These are phyloP conservation scores for Polyporus arcularius DNA, from an alignment of 768 basidiomycete species.

Conservation along the genomic window DNA sequence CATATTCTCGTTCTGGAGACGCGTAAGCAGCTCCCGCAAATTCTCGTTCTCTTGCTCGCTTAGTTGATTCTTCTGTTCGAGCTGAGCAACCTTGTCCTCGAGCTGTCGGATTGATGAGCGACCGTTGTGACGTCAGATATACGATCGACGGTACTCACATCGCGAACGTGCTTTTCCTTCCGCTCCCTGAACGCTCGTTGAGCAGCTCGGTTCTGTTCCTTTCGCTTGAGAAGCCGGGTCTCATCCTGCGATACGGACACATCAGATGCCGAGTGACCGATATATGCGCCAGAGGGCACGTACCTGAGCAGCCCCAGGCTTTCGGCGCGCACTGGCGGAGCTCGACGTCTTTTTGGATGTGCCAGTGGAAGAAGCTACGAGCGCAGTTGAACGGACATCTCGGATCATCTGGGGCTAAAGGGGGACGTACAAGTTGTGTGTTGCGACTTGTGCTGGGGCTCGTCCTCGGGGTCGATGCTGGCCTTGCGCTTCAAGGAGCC, in stretches of 20 bases:
- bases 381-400: slow-evolving; percentile 6
- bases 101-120: slow-evolving; percentile 47
- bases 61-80: slow-evolving; percentile 79
- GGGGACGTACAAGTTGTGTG: slow-evolving; percentile 52
- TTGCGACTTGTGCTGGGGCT: slow-evolving; percentile 65
- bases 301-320: slow-evolving; percentile 27
- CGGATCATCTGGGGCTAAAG: not conserved
- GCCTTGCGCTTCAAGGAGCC: slow-evolving; percentile 79
- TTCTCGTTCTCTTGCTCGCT: slow-evolving; percentile 84
- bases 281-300: not conserved
- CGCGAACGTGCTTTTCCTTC: slow-evolving; percentile 96
- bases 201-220: slow-evolving; percentile 96
- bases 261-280: not conserved
- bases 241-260: slow-evolving; percentile 54
- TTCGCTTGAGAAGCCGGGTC: slow-evolving; percentile 77
- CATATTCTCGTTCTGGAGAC: slow-evolving; percentile 87
- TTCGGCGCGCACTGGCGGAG: slow-evolving; percentile 21
- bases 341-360: slow-evolving; percentile 13
- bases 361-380: slow-evolving; percentile 1
- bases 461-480: slow-evolving; percentile 61
- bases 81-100: slow-evolving; percentile 86
- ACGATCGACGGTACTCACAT: slow-evolving; percentile 55
- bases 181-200: slow-evolving; percentile 97
- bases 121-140: not conserved
- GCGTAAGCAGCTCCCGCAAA: slow-evolving; percentile 78